Conservation (phyloP, 345 rosid species). For the Camelina neglecta region DNA sequence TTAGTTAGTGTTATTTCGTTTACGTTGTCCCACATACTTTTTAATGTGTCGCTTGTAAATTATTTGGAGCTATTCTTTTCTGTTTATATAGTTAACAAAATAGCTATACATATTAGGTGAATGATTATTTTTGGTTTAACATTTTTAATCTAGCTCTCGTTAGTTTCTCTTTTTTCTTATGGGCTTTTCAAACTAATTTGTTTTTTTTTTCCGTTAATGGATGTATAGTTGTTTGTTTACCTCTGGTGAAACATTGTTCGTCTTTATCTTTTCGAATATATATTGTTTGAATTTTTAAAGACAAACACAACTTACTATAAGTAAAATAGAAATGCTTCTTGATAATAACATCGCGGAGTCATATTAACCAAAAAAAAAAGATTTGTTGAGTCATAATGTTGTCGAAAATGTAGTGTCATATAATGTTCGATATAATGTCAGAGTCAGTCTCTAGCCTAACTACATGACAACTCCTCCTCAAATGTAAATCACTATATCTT, state of each 20-base stretch:
- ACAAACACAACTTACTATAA: background rate
- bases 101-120: background rate
- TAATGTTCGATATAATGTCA: too few relatives aligned
- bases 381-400: too few relatives aligned
- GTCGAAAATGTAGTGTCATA: too few relatives aligned
- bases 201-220: too few relatives aligned
- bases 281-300: background rate
- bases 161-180: background rate
- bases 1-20: constrained; percentile 12
- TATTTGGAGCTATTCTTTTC: background rate
- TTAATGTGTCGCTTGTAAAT: background rate
- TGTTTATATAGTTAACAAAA: background rate
- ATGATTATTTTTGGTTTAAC: background rate
- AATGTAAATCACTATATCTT: too few relatives aligned
- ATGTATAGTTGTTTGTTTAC: too few relatives aligned
- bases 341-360: background rate
- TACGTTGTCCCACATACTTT: constrained; percentile 11
- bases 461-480: too few relatives aligned
- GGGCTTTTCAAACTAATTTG: background rate
- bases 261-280: background rate
- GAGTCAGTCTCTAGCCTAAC: too few relatives aligned
- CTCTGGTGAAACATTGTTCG: too few relatives aligned
- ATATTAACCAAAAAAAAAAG: too few relatives aligned
- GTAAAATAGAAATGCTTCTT: background rate
- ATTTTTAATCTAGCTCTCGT: background rate